A percentile compares a stretch with the other conserved stretches of the same genome.
Conservation (phyloP, 225 moss, liverwort and hornwort species). For the Pseudoscleropodium purum region DNA sequence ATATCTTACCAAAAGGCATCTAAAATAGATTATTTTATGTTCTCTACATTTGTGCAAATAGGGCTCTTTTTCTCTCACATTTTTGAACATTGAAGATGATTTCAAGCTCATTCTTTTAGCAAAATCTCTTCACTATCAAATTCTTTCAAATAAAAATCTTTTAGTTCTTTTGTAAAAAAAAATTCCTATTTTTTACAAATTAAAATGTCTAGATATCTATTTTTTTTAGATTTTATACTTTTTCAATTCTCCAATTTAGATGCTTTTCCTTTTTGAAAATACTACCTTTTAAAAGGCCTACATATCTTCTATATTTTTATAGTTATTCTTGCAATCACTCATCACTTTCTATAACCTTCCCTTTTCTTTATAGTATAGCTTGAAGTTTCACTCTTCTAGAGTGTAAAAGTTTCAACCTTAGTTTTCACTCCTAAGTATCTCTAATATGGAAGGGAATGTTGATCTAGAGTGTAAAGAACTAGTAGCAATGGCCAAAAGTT, state of each 20-base stretch:
- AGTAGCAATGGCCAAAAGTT: neutral
- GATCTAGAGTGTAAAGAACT: neutral
- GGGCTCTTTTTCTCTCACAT: accelerated
- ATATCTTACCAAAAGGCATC: too few species aligned
- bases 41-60: accelerated
- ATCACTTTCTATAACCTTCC: too few species aligned
- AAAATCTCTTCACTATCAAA: too few species aligned
- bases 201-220: accelerated
- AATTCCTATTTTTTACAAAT: too few species aligned
- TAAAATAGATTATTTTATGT: too few species aligned
- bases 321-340: too few species aligned
- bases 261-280: neutral
- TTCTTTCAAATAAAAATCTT: too few species aligned
- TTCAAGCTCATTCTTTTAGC: too few species aligned
- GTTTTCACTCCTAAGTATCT: neutral
- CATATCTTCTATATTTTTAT: neutral
- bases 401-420: too few species aligned
- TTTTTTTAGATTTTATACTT: neutral
- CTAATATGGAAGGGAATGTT: too few species aligned
- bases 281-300: neutral
- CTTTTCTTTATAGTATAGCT: neutral
- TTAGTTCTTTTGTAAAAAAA: accelerated
- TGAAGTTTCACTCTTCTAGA: neutral
- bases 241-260: too few species aligned
- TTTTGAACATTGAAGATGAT: too few species aligned